These are phyloP conservation scores for Daldinia bambusicola DNA, from an alignment of 495 filamentous ascomycete species.

Conservation along the genomic window DNA sequence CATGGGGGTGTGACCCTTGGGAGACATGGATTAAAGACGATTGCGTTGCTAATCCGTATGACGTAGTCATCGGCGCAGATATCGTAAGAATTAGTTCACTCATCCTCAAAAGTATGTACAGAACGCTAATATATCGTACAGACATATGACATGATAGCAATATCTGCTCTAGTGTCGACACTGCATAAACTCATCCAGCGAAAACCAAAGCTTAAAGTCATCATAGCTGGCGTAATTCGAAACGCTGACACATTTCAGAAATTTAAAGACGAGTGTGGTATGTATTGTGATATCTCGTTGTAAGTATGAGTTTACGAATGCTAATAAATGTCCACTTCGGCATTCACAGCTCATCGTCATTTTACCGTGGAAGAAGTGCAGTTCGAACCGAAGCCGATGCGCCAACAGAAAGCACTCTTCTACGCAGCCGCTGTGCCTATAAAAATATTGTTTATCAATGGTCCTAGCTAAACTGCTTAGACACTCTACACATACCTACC, in stretches of 20 bases:
- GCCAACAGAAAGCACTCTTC: conserved; percentile 68
- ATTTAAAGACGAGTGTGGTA: conserved; percentile 49
- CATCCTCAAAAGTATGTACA: not conserved
- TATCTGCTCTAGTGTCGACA: conserved; percentile 50
- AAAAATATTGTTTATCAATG: conserved; percentile 49
- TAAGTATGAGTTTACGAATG: not conserved
- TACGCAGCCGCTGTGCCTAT: conserved; percentile 64
- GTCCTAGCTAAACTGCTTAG: not conserved
- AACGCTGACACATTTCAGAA: conserved; percentile 51
- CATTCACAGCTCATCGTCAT: conserved; percentile 43
- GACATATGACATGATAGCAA: conserved; percentile 51
- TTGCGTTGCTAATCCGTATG: conserved; percentile 40
- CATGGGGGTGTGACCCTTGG: conserved; percentile 61
- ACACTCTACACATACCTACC: not conserved
- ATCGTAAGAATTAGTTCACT: conserved; percentile 46
- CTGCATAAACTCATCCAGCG: conserved; percentile 48
- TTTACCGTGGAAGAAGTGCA: conserved; percentile 58
- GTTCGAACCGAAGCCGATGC: conserved; percentile 55
- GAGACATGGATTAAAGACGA: conserved; percentile 43
- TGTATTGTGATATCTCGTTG: conserved; percentile 31
- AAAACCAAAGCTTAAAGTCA: conserved; percentile 44
- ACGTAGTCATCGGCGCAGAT: conserved; percentile 56
- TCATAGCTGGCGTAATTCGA: conserved; percentile 51
- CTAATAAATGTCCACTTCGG: not conserved
- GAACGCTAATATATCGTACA: conserved; percentile 2